phyloP scores from a whole-genome alignment of 1,284 basidiomycete species.

The Ustilago loliicola region DNA sequence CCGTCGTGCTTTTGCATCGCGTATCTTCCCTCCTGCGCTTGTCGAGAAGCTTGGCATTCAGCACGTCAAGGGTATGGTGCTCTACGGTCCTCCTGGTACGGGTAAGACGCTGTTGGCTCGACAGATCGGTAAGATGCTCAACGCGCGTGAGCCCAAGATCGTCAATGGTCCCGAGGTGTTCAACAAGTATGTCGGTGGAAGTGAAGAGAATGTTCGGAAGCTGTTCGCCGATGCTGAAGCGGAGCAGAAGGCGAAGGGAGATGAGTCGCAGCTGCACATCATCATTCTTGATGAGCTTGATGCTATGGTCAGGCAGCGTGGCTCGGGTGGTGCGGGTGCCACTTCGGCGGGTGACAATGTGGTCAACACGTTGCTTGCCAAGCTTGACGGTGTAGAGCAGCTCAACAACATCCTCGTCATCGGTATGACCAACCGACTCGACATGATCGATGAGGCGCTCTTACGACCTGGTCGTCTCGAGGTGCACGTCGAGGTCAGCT shows the following conservation, averaged over 20 bases:
- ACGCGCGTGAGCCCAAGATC: conserved; percentile 96
- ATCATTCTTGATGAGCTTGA: conserved; percentile 99
- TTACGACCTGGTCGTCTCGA: conserved; percentile 97
- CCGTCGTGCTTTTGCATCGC: conserved; percentile 96
- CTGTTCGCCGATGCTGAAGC: conserved; percentile 97
- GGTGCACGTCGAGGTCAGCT: conserved; percentile 99
- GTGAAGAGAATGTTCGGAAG: conserved; percentile 99
- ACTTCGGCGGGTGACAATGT: conserved; percentile 98
- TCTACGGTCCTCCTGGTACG: conserved; percentile 96
- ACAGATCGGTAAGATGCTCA: conserved; percentile 99
- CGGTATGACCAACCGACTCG: conserved; percentile 98
- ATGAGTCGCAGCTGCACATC: conserved; percentile 97
- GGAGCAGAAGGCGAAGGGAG: conserved; percentile 99
- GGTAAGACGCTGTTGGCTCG: conserved; percentile 98
- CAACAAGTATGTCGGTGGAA: conserved; percentile 96
- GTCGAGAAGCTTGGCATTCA: conserved; percentile 99
- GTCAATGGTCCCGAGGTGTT: conserved; percentile 98
- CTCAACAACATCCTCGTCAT: conserved; percentile 99
- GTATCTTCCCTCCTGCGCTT: conserved; percentile 95
- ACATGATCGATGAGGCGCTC: conserved; percentile 99
- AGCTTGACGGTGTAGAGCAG: conserved; percentile 99
- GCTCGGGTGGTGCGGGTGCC: conserved; percentile 73
- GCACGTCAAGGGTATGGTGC: conserved; percentile 96
- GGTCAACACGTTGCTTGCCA: conserved; percentile 97
- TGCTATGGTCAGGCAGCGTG: conserved; percentile 98